Evolutionary conservation across 2,329 filamentous ascomycete genomes (phyloP).

Genomic region (Sporothrix luriei): DNA sequence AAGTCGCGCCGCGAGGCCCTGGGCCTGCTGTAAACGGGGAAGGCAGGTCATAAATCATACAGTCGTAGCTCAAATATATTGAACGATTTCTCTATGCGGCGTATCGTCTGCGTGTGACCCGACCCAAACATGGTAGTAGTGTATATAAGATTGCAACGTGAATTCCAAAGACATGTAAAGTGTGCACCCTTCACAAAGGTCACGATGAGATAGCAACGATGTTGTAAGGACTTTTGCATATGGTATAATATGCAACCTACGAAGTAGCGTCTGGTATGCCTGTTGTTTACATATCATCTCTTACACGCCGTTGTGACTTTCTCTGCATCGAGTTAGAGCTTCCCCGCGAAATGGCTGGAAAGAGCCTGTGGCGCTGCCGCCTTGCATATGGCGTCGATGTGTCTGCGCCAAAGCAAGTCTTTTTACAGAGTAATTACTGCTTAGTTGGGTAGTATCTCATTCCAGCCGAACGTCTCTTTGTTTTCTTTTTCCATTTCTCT

Average conservation of each 20-base stretch:
- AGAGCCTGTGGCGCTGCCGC: not conserved
- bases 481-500: not conserved
- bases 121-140: not conserved
- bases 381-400: conserved; percentile 12
- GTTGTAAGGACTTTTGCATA: not conserved
- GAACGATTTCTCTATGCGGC: not conserved
- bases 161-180: not conserved
- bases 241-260: conserved; percentile 14
- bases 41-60: too few relatives aligned
- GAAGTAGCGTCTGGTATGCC: not conserved
- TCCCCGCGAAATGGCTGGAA: conserved; percentile 24
- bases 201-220: not conserved
- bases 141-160: not conserved
- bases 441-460: not conserved
- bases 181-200: not conserved
- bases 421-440: not conserved
- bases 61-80: not conserved
- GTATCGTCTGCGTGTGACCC: not conserved
- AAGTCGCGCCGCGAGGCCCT: conserved; percentile 40
- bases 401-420: not conserved
- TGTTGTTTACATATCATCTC: conserved; percentile 11
- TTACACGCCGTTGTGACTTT: not conserved
- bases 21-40: conserved; percentile 14
- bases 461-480: not conserved
- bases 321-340: conserved; percentile 22